These are phyloP conservation scores for Salvia rosmarinus DNA, from an alignment of 257 asterid species.

Conservation along the genomic window DNA sequence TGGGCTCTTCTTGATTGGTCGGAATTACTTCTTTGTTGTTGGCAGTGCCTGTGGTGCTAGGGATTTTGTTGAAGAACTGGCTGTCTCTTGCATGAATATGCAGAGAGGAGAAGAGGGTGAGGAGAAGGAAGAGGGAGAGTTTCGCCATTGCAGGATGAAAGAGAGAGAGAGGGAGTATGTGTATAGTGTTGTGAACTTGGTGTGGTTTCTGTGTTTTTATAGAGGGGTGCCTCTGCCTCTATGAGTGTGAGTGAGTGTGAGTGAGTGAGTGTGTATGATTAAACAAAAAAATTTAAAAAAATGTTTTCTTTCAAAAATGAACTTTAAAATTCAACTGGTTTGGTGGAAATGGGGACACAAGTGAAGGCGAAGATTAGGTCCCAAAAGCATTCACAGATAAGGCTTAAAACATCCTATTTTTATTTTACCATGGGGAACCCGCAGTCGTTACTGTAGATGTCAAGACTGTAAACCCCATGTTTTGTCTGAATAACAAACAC, in stretches of 20 bases:
- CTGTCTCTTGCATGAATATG: constrained; percentile 71
- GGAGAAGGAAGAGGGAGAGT: constrained; percentile 49
- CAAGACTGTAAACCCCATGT: too few species aligned
- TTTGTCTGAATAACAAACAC: too few species aligned
- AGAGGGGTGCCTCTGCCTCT: constrained; percentile 32
- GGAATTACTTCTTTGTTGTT: constrained; percentile 28
- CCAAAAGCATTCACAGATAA: constrained; percentile 24
- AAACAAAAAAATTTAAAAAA: too few species aligned
- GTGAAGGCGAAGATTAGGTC: constrained; percentile 44
- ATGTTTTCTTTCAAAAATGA: too few species aligned
- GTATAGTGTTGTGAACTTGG: constrained; percentile 26
- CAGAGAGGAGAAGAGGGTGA: constrained; percentile 44
- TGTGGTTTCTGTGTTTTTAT: constrained; percentile 48
- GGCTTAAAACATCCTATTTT: constrained; percentile 21
- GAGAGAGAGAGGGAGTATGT: constrained; percentile 5
- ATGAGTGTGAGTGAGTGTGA: constrained; percentile 13
- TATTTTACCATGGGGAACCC: too few species aligned
- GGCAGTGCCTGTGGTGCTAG: constrained; percentile 40
- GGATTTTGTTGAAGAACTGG: constrained; percentile 78
- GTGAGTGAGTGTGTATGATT: constrained; percentile 3
- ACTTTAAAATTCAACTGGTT: constrained; percentile 41
- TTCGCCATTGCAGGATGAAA: constrained; percentile 49
- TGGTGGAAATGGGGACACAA: constrained; percentile 49
- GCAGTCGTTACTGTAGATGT: too few species aligned
- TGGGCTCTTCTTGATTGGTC: constrained; percentile 46